Evolutionary conservation across 2,329 filamentous ascomycete species (phyloP).

Genomic region (Aspergillus intermedius): DNA sequence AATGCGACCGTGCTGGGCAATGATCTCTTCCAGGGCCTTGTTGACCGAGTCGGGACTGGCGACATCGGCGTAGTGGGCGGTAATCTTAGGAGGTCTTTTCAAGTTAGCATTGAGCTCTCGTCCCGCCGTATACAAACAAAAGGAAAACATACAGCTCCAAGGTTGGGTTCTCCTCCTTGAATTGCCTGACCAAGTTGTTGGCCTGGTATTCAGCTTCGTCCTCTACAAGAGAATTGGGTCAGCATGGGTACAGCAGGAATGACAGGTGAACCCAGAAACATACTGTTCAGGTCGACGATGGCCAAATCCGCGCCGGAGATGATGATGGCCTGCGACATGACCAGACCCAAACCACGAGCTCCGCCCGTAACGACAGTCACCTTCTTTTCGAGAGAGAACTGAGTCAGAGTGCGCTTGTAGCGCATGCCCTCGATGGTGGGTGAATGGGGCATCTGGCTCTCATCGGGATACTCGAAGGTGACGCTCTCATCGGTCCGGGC

Average conservation of each 20-base stretch:
- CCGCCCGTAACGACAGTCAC: slow-evolving; percentile 85
- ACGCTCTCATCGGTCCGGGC: slow-evolving; percentile 76
- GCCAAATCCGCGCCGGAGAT: slow-evolving; percentile 82
- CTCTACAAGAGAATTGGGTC: slow-evolving; percentile 44
- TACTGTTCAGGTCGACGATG: slow-evolving; percentile 89
- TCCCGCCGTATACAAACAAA: not conserved
- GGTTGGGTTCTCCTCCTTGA: slow-evolving; percentile 72
- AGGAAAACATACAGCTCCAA: slow-evolving; percentile 52
- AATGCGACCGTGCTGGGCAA: slow-evolving; percentile 69
- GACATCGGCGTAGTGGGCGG: slow-evolving; percentile 85
- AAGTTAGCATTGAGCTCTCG: not conserved
- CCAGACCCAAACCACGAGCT: slow-evolving; percentile 78
- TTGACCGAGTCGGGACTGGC: slow-evolving; percentile 73
- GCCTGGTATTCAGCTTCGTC: slow-evolving; percentile 78
- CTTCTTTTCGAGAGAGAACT: slow-evolving; percentile 78
- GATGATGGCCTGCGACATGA: slow-evolving; percentile 88
- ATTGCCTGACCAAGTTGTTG: slow-evolving; percentile 63
- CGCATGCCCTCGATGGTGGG: slow-evolving; percentile 58
- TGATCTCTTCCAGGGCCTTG: slow-evolving; percentile 61
- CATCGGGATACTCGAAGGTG: slow-evolving; percentile 69
- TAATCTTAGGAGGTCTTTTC: slow-evolving; percentile 67
- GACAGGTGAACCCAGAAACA: slow-evolving; percentile 24
- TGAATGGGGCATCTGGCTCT: slow-evolving; percentile 64
- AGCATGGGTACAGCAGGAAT: not conserved
- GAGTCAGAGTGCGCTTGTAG: slow-evolving; percentile 68